Evolutionary conservation across 352 stramenopile genomes (phyloP).

Genomic region (Pythium monospermum): DNA sequence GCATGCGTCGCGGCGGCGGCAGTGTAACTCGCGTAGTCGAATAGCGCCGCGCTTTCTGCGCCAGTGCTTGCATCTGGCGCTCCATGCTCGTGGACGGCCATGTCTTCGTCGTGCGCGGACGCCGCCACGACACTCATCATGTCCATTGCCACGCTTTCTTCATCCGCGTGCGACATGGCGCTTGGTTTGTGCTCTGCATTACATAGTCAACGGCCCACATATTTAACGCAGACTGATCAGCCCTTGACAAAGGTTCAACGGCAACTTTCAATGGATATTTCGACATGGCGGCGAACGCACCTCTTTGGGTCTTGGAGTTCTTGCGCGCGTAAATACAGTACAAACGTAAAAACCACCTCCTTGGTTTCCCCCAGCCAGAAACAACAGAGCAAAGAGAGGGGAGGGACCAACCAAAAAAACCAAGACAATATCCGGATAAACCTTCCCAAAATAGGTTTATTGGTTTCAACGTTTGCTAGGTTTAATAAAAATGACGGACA

Average conservation of each 20-base stretch:
- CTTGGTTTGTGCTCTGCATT: too few species aligned
- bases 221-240: not conserved
- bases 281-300: too few species aligned
- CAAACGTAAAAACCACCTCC: conserved; percentile 7
- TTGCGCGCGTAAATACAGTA: conserved; percentile 2
- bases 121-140: conserved; percentile 18
- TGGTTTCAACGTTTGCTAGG: not conserved
- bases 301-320: not conserved
- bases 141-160: conserved; percentile 12
- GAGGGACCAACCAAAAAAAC: not conserved
- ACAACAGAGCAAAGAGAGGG: not conserved
- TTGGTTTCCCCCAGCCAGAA: too few species aligned
- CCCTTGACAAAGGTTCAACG: not conserved
- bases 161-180: conserved; percentile 10
- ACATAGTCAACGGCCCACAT: not conserved
- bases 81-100: not conserved
- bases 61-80: not conserved
- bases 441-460: not conserved
- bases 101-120: too few species aligned
- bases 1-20: not conserved
- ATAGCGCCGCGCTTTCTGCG: conserved; percentile 11
- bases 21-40: conserved; percentile 21
- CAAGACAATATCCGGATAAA: not conserved
- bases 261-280: too few species aligned
- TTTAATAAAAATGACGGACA: too few species aligned